Evolutionary conservation across 345 rosid genomes (phyloP).

Genomic region (Gossypium sturtianum): DNA sequence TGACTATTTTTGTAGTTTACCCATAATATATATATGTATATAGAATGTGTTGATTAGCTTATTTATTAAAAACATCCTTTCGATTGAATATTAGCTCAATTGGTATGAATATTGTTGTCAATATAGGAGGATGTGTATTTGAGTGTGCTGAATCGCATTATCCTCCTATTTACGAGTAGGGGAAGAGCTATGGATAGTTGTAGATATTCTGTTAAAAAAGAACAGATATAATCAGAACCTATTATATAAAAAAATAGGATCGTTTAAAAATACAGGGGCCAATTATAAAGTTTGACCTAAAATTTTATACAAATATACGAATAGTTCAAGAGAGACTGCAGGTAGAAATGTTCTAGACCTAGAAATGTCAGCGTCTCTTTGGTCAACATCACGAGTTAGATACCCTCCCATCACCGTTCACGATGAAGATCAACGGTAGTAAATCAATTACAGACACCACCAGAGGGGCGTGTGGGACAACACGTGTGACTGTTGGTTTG

Average conservation of each 20-base stretch:
- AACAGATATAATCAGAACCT: fast-evolving
- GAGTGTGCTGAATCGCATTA: too few species aligned
- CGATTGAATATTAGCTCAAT: too few species aligned
- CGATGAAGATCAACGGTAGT: background rate
- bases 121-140: fast-evolving
- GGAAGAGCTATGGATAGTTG: too few species aligned
- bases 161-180: too few species aligned
- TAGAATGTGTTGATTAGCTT: too few species aligned
- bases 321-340: conserved; percentile 8
- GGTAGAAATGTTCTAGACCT: background rate
- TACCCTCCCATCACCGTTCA: background rate
- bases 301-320: background rate
- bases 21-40: too few species aligned
- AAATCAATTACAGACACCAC: background rate
- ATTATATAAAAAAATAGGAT: too few species aligned
- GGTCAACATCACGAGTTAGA: background rate
- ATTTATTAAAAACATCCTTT: too few species aligned
- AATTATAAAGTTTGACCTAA: too few species aligned
- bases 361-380: background rate
- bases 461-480: background rate
- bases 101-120: fast-evolving
- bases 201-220: too few species aligned
- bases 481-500: background rate
- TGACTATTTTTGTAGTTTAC: too few species aligned
- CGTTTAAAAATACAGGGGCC: too few species aligned